Evolutionary conservation across 176 grass and related monocot genomes (phyloP), one percentile per base, ranked within the genome.

Genomic region (Metroxylon sagu): DNA sequence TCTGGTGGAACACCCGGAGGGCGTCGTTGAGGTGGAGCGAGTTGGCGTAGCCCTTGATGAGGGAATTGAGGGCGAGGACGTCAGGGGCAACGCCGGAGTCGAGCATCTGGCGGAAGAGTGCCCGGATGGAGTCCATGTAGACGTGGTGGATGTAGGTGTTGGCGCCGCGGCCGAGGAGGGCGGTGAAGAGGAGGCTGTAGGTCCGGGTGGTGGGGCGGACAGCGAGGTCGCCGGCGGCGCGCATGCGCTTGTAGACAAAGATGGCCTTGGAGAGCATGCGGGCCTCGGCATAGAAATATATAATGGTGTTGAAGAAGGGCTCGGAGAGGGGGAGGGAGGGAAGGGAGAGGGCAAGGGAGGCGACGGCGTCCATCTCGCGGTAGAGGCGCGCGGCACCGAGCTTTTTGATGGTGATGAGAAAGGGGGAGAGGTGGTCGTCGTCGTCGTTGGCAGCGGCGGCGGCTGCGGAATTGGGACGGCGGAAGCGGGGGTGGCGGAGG

Each of bases 191-290:
- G 55, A 85, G 59, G 82, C 84, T 82, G 83, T 87, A 87, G 31
- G 91, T 85, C 77, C 76, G 74, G 26, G 74, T 49, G 26, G 75
- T 64, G 39, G 91, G 91, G 69, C 59, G 74, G 55, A 68, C 71
- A 15, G 63, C 8, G 7, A 67, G 80, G 75, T 96, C 80, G 15
- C 51, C 18, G 26, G 91, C 84, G 61, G 71, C 57, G 56, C 74
- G 67, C 86, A 96, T 96, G 69, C 85, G 77, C 5, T 83, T 90
- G 78, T 96, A 96, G 29, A 96, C 83, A 73, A 90, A 86, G 64
- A 96, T 74, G 39, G 91, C 91, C 77, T 85, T 87, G 71, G 74
- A 75, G 50, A 90, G 83, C 65, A 48, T 72, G 35, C 80, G 56
- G 49, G 74, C 79, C 57, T 96, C 68, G 65, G 80, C 83, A 65